A percentile compares a stretch with the other conserved stretches of the same genome.
These are phyloP conservation scores for Scedosporium boydii DNA, from an alignment of 2,329 filamentous ascomycete genomes.

Conservation along the genomic window DNA sequence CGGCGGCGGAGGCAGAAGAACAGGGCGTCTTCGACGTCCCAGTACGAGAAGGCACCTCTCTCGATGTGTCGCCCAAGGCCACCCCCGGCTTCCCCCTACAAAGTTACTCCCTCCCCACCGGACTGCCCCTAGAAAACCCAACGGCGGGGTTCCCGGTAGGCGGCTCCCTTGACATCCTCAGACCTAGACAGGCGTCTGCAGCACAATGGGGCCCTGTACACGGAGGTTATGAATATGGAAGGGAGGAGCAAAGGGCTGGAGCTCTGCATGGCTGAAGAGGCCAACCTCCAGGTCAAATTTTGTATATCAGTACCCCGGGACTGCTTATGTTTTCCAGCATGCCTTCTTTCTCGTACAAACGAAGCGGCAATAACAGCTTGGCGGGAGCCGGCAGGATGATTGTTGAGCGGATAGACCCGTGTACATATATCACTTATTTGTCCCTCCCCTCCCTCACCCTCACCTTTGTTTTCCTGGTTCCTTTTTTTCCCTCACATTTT, in stretches of 20 bases:
- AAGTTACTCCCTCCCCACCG: background rate
- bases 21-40: background rate
- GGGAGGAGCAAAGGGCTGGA: background rate
- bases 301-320: background rate
- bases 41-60: background rate
- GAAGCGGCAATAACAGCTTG: background rate
- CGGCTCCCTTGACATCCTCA: no score
- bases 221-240: background rate
- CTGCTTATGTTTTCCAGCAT: background rate
- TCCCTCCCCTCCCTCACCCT: background rate
- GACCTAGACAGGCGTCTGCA: no score
- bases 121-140: no score
- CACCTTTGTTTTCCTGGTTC: background rate
- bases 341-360: background rate
- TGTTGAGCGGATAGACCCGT: background rate
- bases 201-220: no score
- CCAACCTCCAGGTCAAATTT: background rate
- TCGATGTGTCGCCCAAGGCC: background rate
- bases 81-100: background rate
- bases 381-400: background rate
- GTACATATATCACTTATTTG: background rate
- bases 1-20: background rate
- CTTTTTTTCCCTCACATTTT: background rate
- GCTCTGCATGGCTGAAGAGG: background rate
- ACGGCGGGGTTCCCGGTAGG: no score